phyloP scores from a whole-genome alignment of 305 asterid genomes.

The Fraxinus sp. region DNA sequence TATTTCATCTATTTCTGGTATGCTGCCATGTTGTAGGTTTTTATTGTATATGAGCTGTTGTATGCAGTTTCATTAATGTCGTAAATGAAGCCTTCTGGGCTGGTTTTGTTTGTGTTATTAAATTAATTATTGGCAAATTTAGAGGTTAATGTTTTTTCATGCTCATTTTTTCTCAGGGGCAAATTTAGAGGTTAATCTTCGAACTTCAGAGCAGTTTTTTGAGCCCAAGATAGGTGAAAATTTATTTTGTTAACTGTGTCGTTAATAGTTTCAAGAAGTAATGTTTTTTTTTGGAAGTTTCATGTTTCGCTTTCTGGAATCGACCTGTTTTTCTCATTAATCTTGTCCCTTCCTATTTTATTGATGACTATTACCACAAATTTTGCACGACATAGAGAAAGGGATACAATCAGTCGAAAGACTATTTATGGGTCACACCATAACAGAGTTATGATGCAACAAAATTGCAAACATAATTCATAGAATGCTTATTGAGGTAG shows the following conservation, averaged over 20 bases:
- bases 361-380: not conserved
- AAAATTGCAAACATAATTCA: not conserved
- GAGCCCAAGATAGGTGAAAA: not conserved
- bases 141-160: not conserved
- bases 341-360: not conserved
- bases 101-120: not conserved
- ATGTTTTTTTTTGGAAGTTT: not conserved
- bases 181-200: not conserved
- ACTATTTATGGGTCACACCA: not conserved
- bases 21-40: not conserved
- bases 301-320: not conserved
- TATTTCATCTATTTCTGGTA: not conserved
- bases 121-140: not conserved
- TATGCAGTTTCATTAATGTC: not conserved
- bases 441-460: not conserved
- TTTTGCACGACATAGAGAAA: not conserved
- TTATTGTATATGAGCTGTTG: not conserved
- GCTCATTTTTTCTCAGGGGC: not conserved
- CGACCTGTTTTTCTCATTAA: not conserved
- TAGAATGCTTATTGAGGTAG: not conserved
- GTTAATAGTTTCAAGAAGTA: no score
- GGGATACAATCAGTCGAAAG: not conserved
- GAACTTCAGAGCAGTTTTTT: not conserved
- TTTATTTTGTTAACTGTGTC: not conserved
- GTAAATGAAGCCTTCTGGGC: not conserved